Percentiles rank a stretch among this genome's conserved stretches.
Evolutionary conservation across 2,329 filamentous ascomycete genomes (phyloP).

Genomic region (Aspergillus sp.): DNA sequence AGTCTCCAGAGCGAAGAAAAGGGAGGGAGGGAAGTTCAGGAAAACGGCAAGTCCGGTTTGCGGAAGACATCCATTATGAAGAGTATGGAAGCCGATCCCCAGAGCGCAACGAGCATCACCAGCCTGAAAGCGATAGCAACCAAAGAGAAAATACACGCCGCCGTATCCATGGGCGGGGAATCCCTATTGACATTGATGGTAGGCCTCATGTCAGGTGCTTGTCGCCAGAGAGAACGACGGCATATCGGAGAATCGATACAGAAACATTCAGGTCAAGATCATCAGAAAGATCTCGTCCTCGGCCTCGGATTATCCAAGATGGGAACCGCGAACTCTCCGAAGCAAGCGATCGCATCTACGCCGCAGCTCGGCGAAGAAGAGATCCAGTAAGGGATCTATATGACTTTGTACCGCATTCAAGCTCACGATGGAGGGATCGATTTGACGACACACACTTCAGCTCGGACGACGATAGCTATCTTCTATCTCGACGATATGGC

Average conservation of each 20-base stretch:
- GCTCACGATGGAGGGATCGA: constrained; percentile 4
- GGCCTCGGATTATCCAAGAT: constrained; percentile 27
- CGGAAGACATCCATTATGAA: constrained; percentile 17
- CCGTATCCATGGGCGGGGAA: not conserved
- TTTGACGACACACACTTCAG: constrained; percentile 5
- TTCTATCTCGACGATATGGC: not conserved
- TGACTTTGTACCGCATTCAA: constrained; percentile 7
- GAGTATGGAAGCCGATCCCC: constrained; percentile 5
- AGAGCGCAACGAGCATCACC: not conserved
- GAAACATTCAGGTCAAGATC: not conserved
- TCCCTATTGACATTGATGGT: not conserved
- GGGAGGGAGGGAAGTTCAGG: constrained; percentile 3
- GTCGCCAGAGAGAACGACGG: constrained; percentile 1
- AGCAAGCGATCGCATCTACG: constrained; percentile 19
- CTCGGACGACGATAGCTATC: constrained; percentile 2
- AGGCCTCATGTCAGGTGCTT: not conserved
- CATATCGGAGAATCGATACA: not conserved
- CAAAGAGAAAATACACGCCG: not conserved
- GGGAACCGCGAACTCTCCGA: constrained; percentile 22
- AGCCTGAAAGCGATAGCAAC: not conserved
- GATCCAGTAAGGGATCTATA: constrained; percentile 8
- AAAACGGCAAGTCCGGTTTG: constrained; percentile 19
- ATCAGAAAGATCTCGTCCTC: constrained; percentile 1
- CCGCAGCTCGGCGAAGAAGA: constrained; percentile 15
- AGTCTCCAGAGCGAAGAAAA: constrained; percentile 7